Percentiles rank a stretch among this genome's conserved stretches.
Evolutionary conservation across 164 flowering plant species (phyloP).

Genomic region (Vitis cinerea): DNA sequence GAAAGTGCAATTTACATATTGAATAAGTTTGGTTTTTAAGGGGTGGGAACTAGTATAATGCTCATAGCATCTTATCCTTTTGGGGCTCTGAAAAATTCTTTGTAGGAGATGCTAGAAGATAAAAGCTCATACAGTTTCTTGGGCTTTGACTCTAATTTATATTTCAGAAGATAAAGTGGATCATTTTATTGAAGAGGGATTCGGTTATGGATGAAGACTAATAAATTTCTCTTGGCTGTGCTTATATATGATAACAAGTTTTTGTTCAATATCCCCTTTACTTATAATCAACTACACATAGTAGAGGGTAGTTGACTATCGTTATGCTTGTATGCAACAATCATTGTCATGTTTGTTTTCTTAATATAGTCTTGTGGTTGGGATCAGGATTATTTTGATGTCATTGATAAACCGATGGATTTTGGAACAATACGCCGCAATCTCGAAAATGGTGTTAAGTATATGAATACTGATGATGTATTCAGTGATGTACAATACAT

Average conservation of each 20-base stretch:
- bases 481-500: constrained; percentile 87
- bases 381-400: constrained; percentile 90
- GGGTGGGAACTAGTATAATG: neutral
- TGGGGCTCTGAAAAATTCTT: neutral
- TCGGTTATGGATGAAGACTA: too few relatives aligned
- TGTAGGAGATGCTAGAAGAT: neutral
- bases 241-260: too few relatives aligned
- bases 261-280: too few relatives aligned
- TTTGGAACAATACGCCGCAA: constrained; percentile 91
- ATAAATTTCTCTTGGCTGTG: too few relatives aligned
- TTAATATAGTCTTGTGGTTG: constrained; percentile 1
- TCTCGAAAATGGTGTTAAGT: constrained; percentile 71
- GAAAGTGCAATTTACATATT: neutral
- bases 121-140: too few relatives aligned
- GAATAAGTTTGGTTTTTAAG: neutral
- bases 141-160: too few relatives aligned
- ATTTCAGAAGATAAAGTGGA: too few relatives aligned
- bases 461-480: constrained; percentile 81
- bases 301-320: too few relatives aligned
- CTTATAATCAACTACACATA: too few relatives aligned
- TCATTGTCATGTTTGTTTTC: neutral
- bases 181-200: too few relatives aligned
- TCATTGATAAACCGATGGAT: constrained; percentile 97
- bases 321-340: too few relatives aligned
- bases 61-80: neutral